phyloP scores from a whole-genome alignment of 2,329 filamentous ascomycete genomes.

The Aspergillus tubingensis region DNA sequence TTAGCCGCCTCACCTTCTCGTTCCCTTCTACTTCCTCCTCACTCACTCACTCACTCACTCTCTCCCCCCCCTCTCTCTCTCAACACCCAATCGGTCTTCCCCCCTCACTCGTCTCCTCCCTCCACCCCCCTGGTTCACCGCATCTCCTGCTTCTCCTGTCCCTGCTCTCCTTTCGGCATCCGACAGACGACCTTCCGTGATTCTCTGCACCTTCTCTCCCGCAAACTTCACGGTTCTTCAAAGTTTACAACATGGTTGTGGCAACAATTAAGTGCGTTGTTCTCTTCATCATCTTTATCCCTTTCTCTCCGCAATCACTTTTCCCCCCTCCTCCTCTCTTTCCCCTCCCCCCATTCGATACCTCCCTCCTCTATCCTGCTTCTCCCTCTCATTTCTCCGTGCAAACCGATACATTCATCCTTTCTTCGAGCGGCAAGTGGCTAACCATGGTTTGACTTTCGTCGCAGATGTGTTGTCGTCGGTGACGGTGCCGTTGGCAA shows the following conservation, averaged over 20 bases:
- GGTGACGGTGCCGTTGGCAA: constrained; percentile 99
- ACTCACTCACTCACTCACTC: constrained; percentile 5
- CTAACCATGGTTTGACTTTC: constrained; percentile 22
- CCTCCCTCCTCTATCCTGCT: constrained; percentile 11
- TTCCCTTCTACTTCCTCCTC: constrained; percentile 5
- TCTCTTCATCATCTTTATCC: constrained; percentile 3
- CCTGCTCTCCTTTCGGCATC: constrained; percentile 16
- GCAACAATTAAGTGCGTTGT: constrained; percentile 63
- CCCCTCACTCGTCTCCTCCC: constrained; percentile 6
- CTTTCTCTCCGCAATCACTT: constrained; percentile 6
- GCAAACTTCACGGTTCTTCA: constrained; percentile 16
- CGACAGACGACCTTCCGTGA: constrained; percentile 17
- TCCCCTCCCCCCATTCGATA: constrained; percentile 3
- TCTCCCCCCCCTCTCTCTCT: neutral
- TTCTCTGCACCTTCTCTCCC: constrained; percentile 13
- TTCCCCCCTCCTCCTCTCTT: constrained; percentile 12
- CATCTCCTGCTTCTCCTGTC: constrained; percentile 17
- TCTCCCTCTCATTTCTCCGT: constrained; percentile 12
- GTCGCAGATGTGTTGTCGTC: constrained; percentile 88
- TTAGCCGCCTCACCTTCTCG: constrained; percentile 15
- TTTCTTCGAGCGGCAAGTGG: constrained; percentile 12
- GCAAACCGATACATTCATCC: constrained; percentile 7
- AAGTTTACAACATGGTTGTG: constrained; percentile 55
- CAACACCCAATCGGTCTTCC: neutral
- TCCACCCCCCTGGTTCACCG: constrained; percentile 17